Percentiles rank a stretch among this genome's conserved stretches.
Evolutionary conservation across 192 early-diverging fungal genomes (phyloP).

Genomic region (Umbelopsis isabellina): DNA sequence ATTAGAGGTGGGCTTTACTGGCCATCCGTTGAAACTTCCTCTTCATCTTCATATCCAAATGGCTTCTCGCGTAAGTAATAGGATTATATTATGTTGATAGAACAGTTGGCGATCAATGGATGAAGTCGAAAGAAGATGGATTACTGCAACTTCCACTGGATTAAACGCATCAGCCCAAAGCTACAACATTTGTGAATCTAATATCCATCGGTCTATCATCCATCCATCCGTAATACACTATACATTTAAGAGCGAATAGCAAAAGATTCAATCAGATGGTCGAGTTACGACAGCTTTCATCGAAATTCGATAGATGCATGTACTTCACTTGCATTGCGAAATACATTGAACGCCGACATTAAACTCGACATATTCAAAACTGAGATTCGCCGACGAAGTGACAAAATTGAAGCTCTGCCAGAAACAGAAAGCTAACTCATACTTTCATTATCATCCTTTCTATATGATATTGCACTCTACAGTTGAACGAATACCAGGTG

Average conservation of each 20-base stretch:
- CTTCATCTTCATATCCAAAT: conserved; percentile 7
- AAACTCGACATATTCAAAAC: neutral
- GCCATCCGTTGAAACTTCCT: neutral
- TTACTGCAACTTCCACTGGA: neutral
- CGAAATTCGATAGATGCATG: neutral
- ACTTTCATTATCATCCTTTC: conserved; percentile 7
- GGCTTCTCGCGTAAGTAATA: conserved; percentile 16
- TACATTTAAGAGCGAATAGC: too few relatives aligned
- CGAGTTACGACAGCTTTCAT: neutral
- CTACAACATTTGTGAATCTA: neutral
- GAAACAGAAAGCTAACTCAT: neutral
- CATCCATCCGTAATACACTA: conserved; percentile 1
- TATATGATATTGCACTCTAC: neutral
- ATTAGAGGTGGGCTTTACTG: neutral
- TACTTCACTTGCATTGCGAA: neutral
- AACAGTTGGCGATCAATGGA: neutral
- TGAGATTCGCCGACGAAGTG: neutral
- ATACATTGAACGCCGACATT: neutral
- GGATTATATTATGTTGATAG: neutral
- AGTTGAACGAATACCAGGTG: conserved; percentile 58
- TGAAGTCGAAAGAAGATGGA: neutral
- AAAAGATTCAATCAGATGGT: too few relatives aligned
- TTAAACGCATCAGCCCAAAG: neutral
- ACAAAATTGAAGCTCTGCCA: neutral
- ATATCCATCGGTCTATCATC: neutral